These are phyloP conservation scores for Rhamnella rubrinervis DNA, from an alignment of 331 rosid genomes.

Conservation along the genomic window DNA sequence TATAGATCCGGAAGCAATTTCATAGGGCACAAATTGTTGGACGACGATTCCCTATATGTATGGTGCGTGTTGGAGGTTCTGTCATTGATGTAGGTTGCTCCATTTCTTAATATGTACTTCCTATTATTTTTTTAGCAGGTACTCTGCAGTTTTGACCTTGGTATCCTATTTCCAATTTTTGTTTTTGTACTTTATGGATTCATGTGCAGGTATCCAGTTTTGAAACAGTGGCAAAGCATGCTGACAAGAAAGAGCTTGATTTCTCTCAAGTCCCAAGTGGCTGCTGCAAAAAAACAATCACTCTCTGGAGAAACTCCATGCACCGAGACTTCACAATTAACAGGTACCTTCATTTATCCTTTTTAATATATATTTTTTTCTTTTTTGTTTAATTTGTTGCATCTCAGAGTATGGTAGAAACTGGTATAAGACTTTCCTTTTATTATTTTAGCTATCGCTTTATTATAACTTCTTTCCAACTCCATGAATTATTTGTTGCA, in stretches of 20 bases:
- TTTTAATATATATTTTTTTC: neutral
- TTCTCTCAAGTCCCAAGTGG: slow-evolving; percentile 43
- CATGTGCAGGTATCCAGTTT: slow-evolving; percentile 79
- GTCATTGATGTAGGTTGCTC: slow-evolving; percentile 61
- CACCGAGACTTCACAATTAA: slow-evolving; percentile 84
- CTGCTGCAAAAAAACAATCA: slow-evolving; percentile 41
- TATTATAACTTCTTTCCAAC: slow-evolving; percentile 18
- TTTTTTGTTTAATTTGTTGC: neutral
- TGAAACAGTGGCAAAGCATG: slow-evolving; percentile 52
- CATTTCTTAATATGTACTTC: neutral
- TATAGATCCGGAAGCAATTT: slow-evolving; percentile 57
- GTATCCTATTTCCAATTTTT: neutral
- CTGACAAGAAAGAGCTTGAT: slow-evolving; percentile 11
- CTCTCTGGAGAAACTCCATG: slow-evolving; percentile 56
- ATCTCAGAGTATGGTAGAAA: neutral
- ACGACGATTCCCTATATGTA: slow-evolving; percentile 72
- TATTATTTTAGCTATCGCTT: neutral
- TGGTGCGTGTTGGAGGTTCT: slow-evolving; percentile 53
- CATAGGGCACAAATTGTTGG: slow-evolving; percentile 54
- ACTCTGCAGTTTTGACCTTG: neutral
- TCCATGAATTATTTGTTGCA: slow-evolving; percentile 15
- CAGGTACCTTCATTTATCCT: slow-evolving; percentile 35
- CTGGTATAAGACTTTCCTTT: neutral
- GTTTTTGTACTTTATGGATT: slow-evolving; percentile 6
- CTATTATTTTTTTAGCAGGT: neutral